Conservation (phyloP, 345 rosid species). For the Populus ilicifolia region DNA sequence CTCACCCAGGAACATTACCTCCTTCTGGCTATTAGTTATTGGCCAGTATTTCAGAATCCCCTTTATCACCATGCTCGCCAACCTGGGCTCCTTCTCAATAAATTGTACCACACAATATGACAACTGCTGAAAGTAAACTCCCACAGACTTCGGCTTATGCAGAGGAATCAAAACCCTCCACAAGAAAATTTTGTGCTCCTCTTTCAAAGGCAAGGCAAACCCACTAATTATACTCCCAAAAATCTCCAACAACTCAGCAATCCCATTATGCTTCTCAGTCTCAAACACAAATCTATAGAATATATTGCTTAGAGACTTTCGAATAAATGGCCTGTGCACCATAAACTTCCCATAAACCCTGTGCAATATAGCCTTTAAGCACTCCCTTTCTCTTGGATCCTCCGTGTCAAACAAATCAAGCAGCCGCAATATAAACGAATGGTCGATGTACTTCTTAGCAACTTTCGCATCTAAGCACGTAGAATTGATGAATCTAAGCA, state of each 20-base stretch:
- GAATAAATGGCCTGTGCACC: slow-evolving; percentile 84
- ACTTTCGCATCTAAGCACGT: slow-evolving; percentile 65
- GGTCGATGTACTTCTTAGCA: slow-evolving; percentile 80
- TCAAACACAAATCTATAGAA: slow-evolving; percentile 72
- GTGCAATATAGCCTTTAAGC: slow-evolving; percentile 70
- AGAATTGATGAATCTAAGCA: slow-evolving; percentile 70
- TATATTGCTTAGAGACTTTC: slow-evolving; percentile 71
- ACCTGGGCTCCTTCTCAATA: slow-evolving; percentile 77
- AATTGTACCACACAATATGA: slow-evolving; percentile 75
- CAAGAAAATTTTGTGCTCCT: slow-evolving; percentile 86
- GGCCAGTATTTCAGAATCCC: slow-evolving; percentile 87
- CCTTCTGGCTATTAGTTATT: slow-evolving; percentile 79
- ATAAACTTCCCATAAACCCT: slow-evolving; percentile 76
- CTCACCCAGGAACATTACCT: slow-evolving; percentile 82
- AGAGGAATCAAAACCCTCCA: slow-evolving; percentile 78
- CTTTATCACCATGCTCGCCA: slow-evolving; percentile 54
- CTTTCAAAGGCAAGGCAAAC: slow-evolving; percentile 80
- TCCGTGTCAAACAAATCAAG: slow-evolving; percentile 78
- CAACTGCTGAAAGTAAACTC: slow-evolving; percentile 71
- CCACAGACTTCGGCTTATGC: slow-evolving; percentile 81
- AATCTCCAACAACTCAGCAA: slow-evolving; percentile 78
- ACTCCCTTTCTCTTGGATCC: slow-evolving; percentile 84
- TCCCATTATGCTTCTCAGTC: slow-evolving; percentile 77
- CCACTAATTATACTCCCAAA: slow-evolving; percentile 83
- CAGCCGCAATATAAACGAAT: slow-evolving; percentile 68